A percentile compares a stretch with the other conserved stretches of the same genome.
Evolutionary conservation across 2,329 filamentous ascomycete species (phyloP).

Genomic region (Elsinoe fawcettii): DNA sequence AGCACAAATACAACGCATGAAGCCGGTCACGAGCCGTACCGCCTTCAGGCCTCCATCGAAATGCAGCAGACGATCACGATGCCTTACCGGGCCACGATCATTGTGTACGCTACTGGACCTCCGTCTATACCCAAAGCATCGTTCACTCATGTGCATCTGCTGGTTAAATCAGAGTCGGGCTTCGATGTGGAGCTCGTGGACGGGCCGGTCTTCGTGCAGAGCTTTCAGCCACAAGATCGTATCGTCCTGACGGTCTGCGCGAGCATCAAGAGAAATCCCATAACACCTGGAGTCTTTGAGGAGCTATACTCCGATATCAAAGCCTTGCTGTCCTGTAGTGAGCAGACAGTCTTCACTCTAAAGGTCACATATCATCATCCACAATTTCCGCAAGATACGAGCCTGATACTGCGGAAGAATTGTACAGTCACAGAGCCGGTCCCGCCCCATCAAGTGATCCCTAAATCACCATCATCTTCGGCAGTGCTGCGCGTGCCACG

Average conservation of each 20-base stretch:
- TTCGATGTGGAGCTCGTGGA: not conserved
- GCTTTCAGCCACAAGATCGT: not conserved
- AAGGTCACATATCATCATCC: constrained; percentile 5
- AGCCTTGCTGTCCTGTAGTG: constrained; percentile 18
- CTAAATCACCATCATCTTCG: too few species aligned
- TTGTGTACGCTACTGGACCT: not conserved
- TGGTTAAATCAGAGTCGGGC: not conserved
- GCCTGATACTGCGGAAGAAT: constrained; percentile 18
- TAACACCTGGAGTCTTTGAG: not conserved
- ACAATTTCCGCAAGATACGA: not conserved
- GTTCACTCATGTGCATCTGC: not conserved
- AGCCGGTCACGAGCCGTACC: not conserved
- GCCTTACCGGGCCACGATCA: not conserved
- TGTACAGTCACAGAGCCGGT: not conserved
- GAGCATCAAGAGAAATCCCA: not conserved
- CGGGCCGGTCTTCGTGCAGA: not conserved
- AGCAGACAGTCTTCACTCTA: not conserved
- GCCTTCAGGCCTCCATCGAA: not conserved
- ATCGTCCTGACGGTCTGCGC: not conserved
- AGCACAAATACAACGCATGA: not conserved
- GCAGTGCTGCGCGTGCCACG: not conserved
- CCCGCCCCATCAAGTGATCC: too few species aligned
- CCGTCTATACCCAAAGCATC: not conserved
- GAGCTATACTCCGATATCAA: constrained; percentile 12
- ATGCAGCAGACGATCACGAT: not conserved